phyloP scores from a whole-genome alignment of 1,284 basidiomycete genomes.

The Papiliotrema laurentii region DNA sequence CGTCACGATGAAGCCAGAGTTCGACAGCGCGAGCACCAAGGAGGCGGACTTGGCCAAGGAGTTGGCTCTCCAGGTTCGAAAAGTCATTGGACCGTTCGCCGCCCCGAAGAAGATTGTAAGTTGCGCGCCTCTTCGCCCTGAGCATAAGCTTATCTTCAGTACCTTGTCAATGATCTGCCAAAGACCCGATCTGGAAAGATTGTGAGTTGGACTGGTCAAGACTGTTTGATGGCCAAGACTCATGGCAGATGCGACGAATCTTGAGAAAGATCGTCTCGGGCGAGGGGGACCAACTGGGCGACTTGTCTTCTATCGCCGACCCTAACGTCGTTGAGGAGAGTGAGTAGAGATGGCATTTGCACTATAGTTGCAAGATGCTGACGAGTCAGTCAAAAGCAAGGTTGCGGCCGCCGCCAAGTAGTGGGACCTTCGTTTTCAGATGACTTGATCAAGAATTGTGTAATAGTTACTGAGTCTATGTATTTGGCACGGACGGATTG shows the following conservation, averaged over 20 bases:
- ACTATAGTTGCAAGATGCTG: background rate
- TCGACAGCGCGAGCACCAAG: slow-evolving; percentile 64
- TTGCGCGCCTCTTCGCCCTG: background rate
- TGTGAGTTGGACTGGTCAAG: too few species aligned
- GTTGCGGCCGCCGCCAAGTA: background rate
- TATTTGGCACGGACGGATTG: too few species aligned
- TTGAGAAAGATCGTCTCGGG: slow-evolving; percentile 93
- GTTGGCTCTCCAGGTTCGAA: slow-evolving; percentile 88
- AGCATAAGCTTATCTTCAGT: slow-evolving; percentile 27
- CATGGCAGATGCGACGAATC: slow-evolving; percentile 61
- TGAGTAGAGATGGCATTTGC: background rate
- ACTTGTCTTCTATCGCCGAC: slow-evolving; percentile 4
- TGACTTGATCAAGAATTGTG: too few species aligned
- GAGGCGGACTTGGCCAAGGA: slow-evolving; percentile 77
- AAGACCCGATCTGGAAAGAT: slow-evolving; percentile 98
- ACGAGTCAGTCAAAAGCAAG: background rate
- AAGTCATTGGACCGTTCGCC: slow-evolving; percentile 93
- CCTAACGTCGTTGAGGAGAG: background rate
- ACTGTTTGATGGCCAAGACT: too few species aligned
- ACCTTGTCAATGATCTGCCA: slow-evolving; percentile 79
- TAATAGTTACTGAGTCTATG: too few species aligned
- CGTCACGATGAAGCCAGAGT: slow-evolving; percentile 65
- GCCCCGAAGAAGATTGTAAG: slow-evolving; percentile 78
- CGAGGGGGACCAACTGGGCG: slow-evolving; percentile 88
- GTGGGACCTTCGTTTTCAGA: too few species aligned